These are phyloP conservation scores for Rosa rugosa DNA, from an alignment of 306 rosid genomes.

Conservation along the genomic window DNA sequence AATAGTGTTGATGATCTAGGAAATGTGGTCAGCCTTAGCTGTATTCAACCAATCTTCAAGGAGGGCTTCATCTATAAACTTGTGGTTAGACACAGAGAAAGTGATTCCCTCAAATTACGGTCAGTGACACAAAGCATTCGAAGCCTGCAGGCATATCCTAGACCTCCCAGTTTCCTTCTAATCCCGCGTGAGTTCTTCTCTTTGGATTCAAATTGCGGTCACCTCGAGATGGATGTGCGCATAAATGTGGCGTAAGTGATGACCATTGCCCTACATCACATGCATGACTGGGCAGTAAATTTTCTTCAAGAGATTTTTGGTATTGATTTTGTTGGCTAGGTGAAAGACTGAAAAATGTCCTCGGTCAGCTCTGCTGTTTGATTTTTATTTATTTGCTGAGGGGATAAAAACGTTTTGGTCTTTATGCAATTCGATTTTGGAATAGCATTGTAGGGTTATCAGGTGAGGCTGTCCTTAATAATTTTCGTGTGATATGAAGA, in stretches of 20 bases:
- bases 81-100: conserved; percentile 31
- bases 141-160: not conserved
- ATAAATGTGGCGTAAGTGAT: conserved; percentile 13
- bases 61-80: conserved; percentile 41
- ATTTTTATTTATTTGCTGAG: no score
- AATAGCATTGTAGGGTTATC: no score
- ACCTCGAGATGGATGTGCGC: conserved; percentile 44
- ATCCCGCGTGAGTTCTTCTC: conserved; percentile 39
- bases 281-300: no score
- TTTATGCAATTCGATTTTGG: no score
- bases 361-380: no score
- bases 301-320: no score
- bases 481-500: no score
- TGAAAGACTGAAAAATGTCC: no score
- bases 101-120: conserved; percentile 29
- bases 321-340: no score
- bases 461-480: no score
- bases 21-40: conserved; percentile 39
- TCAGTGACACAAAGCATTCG: conserved; percentile 41
- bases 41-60: conserved; percentile 44
- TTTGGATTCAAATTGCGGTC: conserved; percentile 16
- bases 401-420: no score
- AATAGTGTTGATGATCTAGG: conserved; percentile 35
- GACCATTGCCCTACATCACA: not conserved
- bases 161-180: conserved; percentile 39